phyloP scores from a whole-genome alignment of 768 basidiomycete genomes.

The Lactarius deliciosus region DNA sequence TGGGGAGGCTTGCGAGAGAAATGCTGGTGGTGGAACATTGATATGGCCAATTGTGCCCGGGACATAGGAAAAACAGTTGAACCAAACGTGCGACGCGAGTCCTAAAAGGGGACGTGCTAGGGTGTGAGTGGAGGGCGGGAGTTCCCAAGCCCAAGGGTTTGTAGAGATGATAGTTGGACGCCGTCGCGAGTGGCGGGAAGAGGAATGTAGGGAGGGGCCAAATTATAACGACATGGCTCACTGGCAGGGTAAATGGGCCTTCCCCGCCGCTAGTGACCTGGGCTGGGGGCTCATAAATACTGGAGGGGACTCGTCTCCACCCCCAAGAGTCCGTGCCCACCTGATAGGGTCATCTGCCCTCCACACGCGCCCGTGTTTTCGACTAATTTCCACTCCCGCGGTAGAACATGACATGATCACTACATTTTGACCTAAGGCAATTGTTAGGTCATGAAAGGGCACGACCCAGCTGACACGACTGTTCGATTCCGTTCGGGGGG shows the following conservation, averaged over 20 bases:
- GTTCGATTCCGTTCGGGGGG: background rate
- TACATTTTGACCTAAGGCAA: background rate
- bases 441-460: background rate
- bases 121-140: background rate
- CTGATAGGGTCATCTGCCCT: constrained; percentile 25
- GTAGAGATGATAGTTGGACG: background rate
- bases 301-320: constrained; percentile 5
- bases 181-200: background rate
- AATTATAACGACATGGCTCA: background rate
- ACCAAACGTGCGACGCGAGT: background rate
- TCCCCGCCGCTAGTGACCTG: background rate
- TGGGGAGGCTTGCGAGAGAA: constrained; percentile 16
- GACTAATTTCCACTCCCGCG: constrained; percentile 14
- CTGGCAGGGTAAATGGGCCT: constrained; percentile 1
- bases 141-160: background rate
- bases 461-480: background rate
- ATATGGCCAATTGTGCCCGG: constrained; percentile 5
- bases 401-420: background rate
- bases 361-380: constrained; percentile 9
- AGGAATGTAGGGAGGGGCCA: background rate
- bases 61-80: constrained; percentile 2
- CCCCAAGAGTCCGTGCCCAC: constrained; percentile 17
- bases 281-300: constrained; percentile 19
- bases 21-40: constrained; percentile 16
- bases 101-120: background rate